A percentile compares a stretch with the other conserved stretches of the same genome.
These are phyloP conservation scores for Nepenthes gracilis DNA, from an alignment of 148 eudicot genomes.

Conservation along the genomic window DNA sequence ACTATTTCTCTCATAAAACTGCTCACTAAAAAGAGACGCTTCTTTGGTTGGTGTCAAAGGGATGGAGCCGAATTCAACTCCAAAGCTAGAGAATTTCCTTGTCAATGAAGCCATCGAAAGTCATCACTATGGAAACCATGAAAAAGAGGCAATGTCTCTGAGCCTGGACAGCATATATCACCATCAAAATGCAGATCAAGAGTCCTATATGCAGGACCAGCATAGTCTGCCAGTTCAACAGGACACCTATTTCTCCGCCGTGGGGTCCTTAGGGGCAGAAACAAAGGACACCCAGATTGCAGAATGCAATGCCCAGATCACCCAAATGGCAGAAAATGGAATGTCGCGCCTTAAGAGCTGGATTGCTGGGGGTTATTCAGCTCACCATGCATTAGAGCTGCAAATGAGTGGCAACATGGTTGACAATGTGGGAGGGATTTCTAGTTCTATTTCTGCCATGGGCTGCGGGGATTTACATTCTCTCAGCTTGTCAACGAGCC, in stretches of 20 bases:
- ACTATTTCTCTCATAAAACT: not conserved
- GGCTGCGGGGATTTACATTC: slow-evolving; percentile 30
- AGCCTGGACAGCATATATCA: slow-evolving; percentile 48
- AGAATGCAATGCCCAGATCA: not conserved
- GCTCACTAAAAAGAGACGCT: not conserved
- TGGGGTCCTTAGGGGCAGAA: not conserved
- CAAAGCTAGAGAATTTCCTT: slow-evolving; percentile 70
- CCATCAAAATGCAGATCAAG: slow-evolving; percentile 12
- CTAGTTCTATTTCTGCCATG: slow-evolving; percentile 1
- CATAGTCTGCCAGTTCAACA: not conserved
- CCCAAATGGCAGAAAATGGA: not conserved
- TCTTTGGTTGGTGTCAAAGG: slow-evolving; percentile 1
- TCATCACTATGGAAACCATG: slow-evolving; percentile 4
- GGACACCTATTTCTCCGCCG: not conserved
- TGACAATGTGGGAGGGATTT: not conserved
- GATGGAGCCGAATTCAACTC: slow-evolving; percentile 23
- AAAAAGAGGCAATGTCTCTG: slow-evolving; percentile 20
- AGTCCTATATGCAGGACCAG: not conserved
- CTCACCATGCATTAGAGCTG: not conserved
- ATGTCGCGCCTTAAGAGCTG: not conserved
- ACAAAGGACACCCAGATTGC: not conserved
- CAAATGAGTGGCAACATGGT: not conserved
- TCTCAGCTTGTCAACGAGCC: slow-evolving; percentile 58
- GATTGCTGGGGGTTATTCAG: not conserved
- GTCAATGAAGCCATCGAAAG: slow-evolving; percentile 31